phyloP scores from a whole-genome alignment of 352 stramenopile species.

The Blastocystis sp. region DNA sequence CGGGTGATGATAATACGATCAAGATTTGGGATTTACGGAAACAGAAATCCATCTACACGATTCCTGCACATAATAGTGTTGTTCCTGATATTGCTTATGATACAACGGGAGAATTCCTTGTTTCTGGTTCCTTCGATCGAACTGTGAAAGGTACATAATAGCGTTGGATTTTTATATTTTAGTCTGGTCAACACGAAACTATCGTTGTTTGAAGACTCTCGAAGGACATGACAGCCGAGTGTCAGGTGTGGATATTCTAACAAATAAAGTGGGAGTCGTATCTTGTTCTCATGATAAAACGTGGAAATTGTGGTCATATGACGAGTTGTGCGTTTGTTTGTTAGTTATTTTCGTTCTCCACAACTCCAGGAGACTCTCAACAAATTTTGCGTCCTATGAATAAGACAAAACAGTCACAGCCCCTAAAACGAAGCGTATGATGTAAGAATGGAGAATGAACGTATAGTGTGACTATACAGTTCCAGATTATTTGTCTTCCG shows the following conservation, averaged over 20 bases:
- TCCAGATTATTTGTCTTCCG: too few relatives aligned
- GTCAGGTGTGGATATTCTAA: constrained; percentile 78
- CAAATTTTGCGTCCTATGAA: not conserved
- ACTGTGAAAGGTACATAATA: constrained; percentile 70
- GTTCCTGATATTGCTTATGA: constrained; percentile 77
- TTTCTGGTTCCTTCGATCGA: constrained; percentile 81
- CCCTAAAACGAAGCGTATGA: not conserved
- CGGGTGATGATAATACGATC: constrained; percentile 80
- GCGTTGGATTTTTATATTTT: not conserved
- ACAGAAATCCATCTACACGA: constrained; percentile 78
- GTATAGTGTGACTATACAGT: too few relatives aligned
- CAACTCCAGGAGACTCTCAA: not conserved
- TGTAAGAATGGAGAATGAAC: not conserved
- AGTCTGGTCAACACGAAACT: constrained; percentile 81
- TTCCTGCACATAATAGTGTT: constrained; percentile 79
- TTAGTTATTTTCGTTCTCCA: not conserved
- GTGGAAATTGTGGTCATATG: constrained; percentile 82
- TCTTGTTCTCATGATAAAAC: constrained; percentile 81
- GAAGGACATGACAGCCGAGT: constrained; percentile 81
- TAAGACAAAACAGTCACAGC: not conserved
- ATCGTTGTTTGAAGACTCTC: constrained; percentile 74
- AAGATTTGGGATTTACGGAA: constrained; percentile 82
- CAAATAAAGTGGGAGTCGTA: constrained; percentile 78
- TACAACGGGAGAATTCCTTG: constrained; percentile 73
- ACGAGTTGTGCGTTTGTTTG: constrained; percentile 62